Base-by-base conservation (phyloP, 1,139 yeast species). In the Yamadazyma mexicana region DNA sequence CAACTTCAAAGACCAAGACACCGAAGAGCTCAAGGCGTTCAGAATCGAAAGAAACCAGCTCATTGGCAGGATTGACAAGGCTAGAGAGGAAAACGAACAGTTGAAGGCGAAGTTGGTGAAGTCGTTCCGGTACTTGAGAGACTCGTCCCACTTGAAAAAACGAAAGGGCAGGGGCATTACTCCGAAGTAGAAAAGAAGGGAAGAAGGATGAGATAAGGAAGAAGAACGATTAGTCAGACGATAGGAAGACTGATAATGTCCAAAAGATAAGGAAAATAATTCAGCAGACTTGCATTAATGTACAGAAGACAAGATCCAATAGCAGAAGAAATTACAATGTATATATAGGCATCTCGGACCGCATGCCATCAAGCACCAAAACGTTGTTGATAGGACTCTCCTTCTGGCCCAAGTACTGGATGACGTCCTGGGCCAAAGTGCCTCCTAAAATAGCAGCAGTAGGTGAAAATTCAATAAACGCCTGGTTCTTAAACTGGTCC, bases 391-490 rank as follows among this genome's bases (percentile, higher is more conserved):
- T 72, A 1, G 98, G 96, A 39, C 82, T 74, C 50, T 87, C 91
- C 51, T 83, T 81, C 48, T 77, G 77, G 38, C 95, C 84, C 42
- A 92, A 65, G 39, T 75, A 81, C 60, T 92, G 95, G 33, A 92
- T 85, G 8, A 89, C 84, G 58, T 92, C 97, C 61, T 92, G 99
- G 1, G 95, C 87, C 27, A 92, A 63, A 3, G 87, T 75, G 1
- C 98, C 98, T 8, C 98, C 98, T 8, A 92, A 55, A 2, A 92
- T 78, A 0, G 98, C 95, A 8, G 95, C 82, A 0, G 84, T 82
- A 0, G 98, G 96, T 2, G 92, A 75, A 47, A 87, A 77, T 56
- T 92, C 95, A 1, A 87, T 69, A 43, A 73, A 77, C 5, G 77
- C 75, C 50, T 83, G 87, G 22, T 55, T 61, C 2, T 69, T 54